Base-by-base conservation (phyloP, 345 rosid genomes). In the Anastatica hierochuntica region DNA sequence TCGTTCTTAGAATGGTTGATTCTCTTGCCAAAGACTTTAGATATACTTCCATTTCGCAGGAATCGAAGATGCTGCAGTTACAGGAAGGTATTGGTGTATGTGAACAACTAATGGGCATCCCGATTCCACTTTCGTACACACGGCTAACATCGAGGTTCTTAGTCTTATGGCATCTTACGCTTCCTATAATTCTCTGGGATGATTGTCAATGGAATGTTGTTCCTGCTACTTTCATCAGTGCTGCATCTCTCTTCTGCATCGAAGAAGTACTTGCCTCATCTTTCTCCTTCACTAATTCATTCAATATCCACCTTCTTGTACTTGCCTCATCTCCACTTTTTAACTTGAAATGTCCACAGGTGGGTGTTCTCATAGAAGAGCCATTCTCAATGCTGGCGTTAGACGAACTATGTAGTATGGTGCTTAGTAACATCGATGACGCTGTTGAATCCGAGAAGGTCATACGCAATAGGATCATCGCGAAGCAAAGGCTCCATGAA, bases 161-260 rank as follows among this genome's bases (percentile, higher is more conserved):
- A 43, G 95, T 90, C 52, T 87, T 90, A 4, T 90, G 98, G 95
- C 96, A 87, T 70, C 79, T 90, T 9, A 82, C 96, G 53, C 90
- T 87, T 10, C 98, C 98, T 27, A 40, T 90, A 53, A 90, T 84
- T 53, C 88, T 90, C n/a, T 87, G 95, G 98, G 95, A 90, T 56
- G 98, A 90, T 60, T 90, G 98, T 69, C 96, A 79, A 55, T 90
- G 98, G 98, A 84, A 84, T 11, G 95, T 87, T 13, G 90, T 90
- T 50, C 96, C 96, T 43, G 95, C 98, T 46, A 90, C 98, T 56
- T 87, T 90, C 66, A 60, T 90, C 67, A 90, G 95, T 26, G 96
- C 96, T 37, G 96, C 95, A 14, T 90, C 96, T 58, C 72, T 90
- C 64, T 90, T 90, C 82, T 90, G 96, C 92, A 90, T 84, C 5